phyloP scores from a whole-genome alignment of 176 grass and related monocot species.

The Urochloa ruziziensis region DNA sequence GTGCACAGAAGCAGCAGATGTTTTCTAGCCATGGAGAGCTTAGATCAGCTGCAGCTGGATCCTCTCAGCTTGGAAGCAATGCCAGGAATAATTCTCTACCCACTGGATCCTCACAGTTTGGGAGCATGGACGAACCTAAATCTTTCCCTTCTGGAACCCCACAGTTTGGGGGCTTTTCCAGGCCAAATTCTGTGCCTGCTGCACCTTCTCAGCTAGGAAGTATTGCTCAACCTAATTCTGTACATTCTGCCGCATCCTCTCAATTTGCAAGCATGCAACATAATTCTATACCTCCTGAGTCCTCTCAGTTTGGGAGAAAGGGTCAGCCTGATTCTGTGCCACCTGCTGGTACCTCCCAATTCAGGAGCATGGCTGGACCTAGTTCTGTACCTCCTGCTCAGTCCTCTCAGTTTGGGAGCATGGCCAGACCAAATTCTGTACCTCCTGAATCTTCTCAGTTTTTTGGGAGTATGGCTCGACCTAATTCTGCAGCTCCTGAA shows the following conservation, averaged over 20 bases:
- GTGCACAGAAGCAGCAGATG: conserved; percentile 48
- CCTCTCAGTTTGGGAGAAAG: conserved; percentile 46
- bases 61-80: conserved; percentile 39
- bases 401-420: conserved; percentile 15
- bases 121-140: conserved; percentile 14
- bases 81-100: conserved; percentile 40
- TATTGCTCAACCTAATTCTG: conserved; percentile 29
- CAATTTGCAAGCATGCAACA: conserved; percentile 30
- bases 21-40: conserved; percentile 46
- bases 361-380: conserved; percentile 24
- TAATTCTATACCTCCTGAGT: conserved; percentile 25
- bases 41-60: conserved; percentile 25
- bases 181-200: conserved; percentile 7
- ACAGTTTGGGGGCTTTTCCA: conserved; percentile 31
- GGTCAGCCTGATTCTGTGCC: conserved; percentile 36
- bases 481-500: conserved; percentile 26
- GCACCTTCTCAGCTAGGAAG: conserved; percentile 37
- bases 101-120: conserved; percentile 41
- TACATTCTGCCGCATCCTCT: conserved; percentile 28
- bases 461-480: conserved; percentile 13
- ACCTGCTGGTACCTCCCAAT: conserved; percentile 40
- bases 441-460: conserved; percentile 35
- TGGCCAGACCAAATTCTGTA: conserved; percentile 13
- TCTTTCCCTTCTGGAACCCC: conserved; percentile 35
- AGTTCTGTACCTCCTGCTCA: conserved; percentile 18